Evolutionary conservation across 805 yeast genomes (phyloP).

Genomic region (Lachancea meyersii): DNA sequence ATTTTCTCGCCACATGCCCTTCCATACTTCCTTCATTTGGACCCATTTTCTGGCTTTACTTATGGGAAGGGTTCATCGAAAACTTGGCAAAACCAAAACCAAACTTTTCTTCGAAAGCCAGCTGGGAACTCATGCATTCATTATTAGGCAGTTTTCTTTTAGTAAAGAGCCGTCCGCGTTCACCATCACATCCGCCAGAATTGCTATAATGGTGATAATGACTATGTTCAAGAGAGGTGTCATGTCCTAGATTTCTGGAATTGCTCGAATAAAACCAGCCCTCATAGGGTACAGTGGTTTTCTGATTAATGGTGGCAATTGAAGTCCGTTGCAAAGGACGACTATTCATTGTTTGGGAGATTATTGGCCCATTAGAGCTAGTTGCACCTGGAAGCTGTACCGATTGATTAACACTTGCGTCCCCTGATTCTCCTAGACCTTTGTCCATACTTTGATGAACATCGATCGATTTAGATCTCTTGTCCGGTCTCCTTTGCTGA

Average conservation of each 20-base stretch:
- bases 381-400: not conserved
- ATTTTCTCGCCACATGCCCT: constrained; percentile 2
- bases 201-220: not conserved
- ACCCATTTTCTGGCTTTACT: constrained; percentile 4
- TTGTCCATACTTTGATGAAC: not conserved
- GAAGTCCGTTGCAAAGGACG: not conserved
- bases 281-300: not conserved
- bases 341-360: not conserved
- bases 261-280: not conserved
- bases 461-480: not conserved
- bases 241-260: not conserved
- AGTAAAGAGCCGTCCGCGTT: not conserved
- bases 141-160: not conserved
- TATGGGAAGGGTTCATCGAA: constrained; percentile 1
- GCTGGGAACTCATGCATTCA: not conserved
- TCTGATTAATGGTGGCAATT: not conserved
- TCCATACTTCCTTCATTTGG: constrained; percentile 2
- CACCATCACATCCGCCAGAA: not conserved
- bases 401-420: not conserved
- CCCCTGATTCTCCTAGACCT: not conserved
- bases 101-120: not conserved
- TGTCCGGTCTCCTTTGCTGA: not conserved
- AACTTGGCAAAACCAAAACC: constrained; percentile 1
- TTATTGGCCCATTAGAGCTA: not conserved
- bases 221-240: not conserved